These are phyloP conservation scores for Actinomortierella ambigua DNA, from an alignment of 371 early-diverging fungal species.

Conservation along the genomic window DNA sequence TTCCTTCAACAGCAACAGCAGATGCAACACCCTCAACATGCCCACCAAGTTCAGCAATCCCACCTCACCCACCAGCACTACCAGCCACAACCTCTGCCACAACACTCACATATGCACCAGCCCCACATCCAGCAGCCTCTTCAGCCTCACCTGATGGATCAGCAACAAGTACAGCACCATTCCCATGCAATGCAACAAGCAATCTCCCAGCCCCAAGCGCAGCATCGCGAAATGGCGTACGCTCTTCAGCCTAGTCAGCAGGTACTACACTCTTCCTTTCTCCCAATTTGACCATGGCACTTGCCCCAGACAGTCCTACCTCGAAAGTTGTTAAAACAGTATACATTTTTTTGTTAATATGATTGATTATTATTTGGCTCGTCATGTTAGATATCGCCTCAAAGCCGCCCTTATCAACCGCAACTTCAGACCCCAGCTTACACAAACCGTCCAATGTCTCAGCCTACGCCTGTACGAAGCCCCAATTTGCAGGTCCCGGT, in stretches of 20 bases:
- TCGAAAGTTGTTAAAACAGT: too few relatives aligned
- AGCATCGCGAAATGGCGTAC: too few relatives aligned
- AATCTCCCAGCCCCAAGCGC: conserved; percentile 19
- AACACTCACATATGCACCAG: conserved; percentile 22
- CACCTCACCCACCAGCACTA: conserved; percentile 5
- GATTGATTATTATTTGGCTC: too few relatives aligned
- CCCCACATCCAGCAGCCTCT: conserved; percentile 29
- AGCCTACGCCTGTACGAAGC: neutral
- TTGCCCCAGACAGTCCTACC: too few relatives aligned
- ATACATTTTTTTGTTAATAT: too few relatives aligned
- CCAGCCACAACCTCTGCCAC: conserved; percentile 1
- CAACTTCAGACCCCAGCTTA: conserved; percentile 21
- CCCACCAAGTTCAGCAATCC: neutral
- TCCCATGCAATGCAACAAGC: conserved; percentile 17
- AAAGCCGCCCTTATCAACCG: conserved; percentile 22
- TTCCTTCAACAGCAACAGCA: conserved; percentile 11
- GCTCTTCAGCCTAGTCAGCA: too few relatives aligned
- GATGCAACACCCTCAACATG: conserved; percentile 28
- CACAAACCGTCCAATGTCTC: conserved; percentile 20
- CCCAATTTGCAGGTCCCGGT: too few relatives aligned
- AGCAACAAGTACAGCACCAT: conserved; percentile 23
- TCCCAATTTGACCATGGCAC: too few relatives aligned
- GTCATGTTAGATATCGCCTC: conserved; percentile 12
- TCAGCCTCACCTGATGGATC: conserved; percentile 14
- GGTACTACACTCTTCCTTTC: too few relatives aligned